Conservation (phyloP, 257 asterid species). For the Leptodermis oblonga region DNA sequence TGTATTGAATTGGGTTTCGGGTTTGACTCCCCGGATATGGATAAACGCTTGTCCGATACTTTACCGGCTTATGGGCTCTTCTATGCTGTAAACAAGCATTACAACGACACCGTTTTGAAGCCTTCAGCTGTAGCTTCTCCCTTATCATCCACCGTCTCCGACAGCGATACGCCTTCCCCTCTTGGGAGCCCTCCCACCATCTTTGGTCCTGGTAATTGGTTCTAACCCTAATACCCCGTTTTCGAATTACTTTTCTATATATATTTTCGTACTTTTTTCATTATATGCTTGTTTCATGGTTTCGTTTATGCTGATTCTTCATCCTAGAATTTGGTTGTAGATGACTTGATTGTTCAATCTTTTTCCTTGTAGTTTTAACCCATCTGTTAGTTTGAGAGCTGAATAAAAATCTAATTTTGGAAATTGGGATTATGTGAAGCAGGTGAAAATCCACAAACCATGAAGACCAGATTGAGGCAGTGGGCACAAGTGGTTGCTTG, state of each 20-base stretch:
- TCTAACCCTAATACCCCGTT: not conserved
- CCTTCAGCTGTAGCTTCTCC: slow-evolving; percentile 28
- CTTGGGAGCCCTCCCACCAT: slow-evolving; percentile 51
- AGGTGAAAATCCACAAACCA: slow-evolving; percentile 62
- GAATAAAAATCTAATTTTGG: not conserved
- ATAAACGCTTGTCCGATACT: slow-evolving; percentile 58
- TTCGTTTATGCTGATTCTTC: not conserved
- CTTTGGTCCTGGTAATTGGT: slow-evolving; percentile 42
- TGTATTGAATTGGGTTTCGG: slow-evolving; percentile 76
- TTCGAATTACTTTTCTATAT: not conserved
- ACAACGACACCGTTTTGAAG: slow-evolving; percentile 36
- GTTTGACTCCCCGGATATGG: slow-evolving; percentile 67
- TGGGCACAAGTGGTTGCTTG: slow-evolving; percentile 88
- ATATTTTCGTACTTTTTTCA: not conserved
- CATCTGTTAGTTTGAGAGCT: too few relatives aligned
- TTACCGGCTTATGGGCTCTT: slow-evolving; percentile 72
- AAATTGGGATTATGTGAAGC: not conserved
- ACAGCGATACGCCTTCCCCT: slow-evolving; percentile 43
- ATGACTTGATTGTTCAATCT: too few relatives aligned
- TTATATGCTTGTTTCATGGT: not conserved
- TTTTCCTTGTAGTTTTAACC: not conserved
- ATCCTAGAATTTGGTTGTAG: too few relatives aligned
- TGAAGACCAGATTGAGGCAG: slow-evolving; percentile 69
- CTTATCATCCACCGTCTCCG: slow-evolving; percentile 28
- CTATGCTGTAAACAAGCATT: slow-evolving; percentile 53